Evolutionary conservation across 2,329 filamentous ascomycete genomes (phyloP).

Genomic region (Fusarium palustre): DNA sequence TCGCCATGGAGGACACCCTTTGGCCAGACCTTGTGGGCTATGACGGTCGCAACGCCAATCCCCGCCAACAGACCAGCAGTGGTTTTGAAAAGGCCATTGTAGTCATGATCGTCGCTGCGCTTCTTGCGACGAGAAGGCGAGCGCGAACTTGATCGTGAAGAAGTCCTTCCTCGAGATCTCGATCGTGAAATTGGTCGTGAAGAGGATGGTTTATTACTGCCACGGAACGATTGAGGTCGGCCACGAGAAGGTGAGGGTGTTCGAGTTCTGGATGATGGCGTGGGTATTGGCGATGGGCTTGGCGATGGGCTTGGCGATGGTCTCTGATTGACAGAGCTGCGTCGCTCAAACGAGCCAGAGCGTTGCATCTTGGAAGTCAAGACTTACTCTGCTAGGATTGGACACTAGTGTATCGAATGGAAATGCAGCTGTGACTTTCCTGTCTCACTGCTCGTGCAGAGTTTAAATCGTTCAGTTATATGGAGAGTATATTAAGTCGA

Average conservation of each 20-base stretch:
- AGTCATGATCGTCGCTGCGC: slow-evolving; percentile 27
- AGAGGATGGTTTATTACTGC: not conserved
- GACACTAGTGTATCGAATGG: not conserved
- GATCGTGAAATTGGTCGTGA: slow-evolving; percentile 24
- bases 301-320: slow-evolving; percentile 25
- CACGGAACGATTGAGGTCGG: slow-evolving; percentile 24
- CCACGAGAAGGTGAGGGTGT: slow-evolving; percentile 35
- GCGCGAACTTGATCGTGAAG: slow-evolving; percentile 40
- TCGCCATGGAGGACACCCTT: slow-evolving; percentile 48
- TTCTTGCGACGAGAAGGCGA: slow-evolving; percentile 37
- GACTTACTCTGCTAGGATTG: slow-evolving; percentile 16
- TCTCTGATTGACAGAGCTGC: slow-evolving; percentile 31
- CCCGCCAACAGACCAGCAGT: slow-evolving; percentile 51
- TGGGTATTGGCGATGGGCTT: slow-evolving; percentile 28
- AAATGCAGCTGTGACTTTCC: not conserved
- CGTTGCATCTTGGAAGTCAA: slow-evolving; percentile 33
- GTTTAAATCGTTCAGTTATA: slow-evolving; percentile 9
- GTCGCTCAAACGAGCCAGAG: slow-evolving; percentile 38
- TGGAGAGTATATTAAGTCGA: slow-evolving; percentile 15
- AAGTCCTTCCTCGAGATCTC: slow-evolving; percentile 27
- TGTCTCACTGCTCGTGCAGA: slow-evolving; percentile 1
- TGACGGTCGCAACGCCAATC: slow-evolving; percentile 51
- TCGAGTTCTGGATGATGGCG: slow-evolving; percentile 23
- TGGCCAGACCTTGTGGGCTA: slow-evolving; percentile 53
- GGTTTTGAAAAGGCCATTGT: slow-evolving; percentile 48